Conservation (phyloP, 805 yeast species). For the Cephaloascus albidus region DNA sequence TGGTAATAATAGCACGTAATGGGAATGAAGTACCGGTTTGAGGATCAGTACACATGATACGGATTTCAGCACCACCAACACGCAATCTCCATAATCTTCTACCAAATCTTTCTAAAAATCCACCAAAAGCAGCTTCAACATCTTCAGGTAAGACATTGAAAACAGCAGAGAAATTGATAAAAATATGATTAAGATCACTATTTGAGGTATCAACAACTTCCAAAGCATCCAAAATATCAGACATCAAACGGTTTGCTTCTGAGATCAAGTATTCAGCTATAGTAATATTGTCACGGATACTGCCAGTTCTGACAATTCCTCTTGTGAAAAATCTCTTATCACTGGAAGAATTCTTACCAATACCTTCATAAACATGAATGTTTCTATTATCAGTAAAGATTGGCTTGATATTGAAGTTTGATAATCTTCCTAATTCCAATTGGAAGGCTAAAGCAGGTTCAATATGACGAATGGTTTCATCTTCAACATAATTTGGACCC, state of each 20-base stretch:
- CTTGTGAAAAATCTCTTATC: constrained; percentile 96
- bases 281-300: constrained; percentile 85
- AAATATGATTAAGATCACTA: constrained; percentile 93
- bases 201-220: constrained; percentile 92
- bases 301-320: constrained; percentile 95
- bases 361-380: constrained; percentile 94
- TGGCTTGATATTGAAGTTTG: constrained; percentile 91
- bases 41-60: constrained; percentile 91
- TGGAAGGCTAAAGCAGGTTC: constrained; percentile 99
- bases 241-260: constrained; percentile 93
- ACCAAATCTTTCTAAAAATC: constrained; percentile 95
- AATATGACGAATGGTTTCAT: constrained; percentile 90
- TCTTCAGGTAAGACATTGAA: constrained; percentile 92
- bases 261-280: constrained; percentile 92
- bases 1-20: constrained; percentile 90
- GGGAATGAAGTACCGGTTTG: constrained; percentile 87
- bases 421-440: constrained; percentile 86
- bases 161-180: constrained; percentile 93
- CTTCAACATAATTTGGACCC: constrained; percentile 79
- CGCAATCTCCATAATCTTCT: constrained; percentile 94
- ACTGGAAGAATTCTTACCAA: constrained; percentile 85
- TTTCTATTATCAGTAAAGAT: constrained; percentile 94
- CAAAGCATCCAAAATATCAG: constrained; percentile 89
- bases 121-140: constrained; percentile 96
- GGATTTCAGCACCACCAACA: constrained; percentile 94